Evolutionary conservation across 2,329 filamentous ascomycete species (phyloP).

Genomic region (Neonectria faginata): DNA sequence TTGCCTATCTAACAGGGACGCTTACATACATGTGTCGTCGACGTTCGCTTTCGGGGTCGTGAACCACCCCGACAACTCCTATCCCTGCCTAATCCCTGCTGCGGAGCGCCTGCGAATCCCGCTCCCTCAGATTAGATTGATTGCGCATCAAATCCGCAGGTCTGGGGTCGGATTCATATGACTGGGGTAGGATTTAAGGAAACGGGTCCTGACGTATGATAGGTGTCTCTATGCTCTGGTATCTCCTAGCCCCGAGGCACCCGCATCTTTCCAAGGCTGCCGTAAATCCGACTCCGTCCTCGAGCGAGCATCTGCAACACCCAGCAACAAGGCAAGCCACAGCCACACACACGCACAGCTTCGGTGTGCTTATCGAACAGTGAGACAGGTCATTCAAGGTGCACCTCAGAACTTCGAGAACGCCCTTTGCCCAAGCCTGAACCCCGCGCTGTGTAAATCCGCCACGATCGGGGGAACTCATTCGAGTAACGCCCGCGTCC

Average conservation of each 20-base stretch:
- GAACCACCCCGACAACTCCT: constrained; percentile 15
- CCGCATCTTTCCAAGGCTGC: not conserved
- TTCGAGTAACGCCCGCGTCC: not conserved
- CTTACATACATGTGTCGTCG: not conserved
- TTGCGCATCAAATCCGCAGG: constrained; percentile 7
- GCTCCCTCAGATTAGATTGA: constrained; percentile 2
- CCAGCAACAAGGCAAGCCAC: not conserved
- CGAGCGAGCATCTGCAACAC: not conserved
- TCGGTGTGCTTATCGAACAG: constrained; percentile 1
- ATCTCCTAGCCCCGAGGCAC: constrained; percentile 11
- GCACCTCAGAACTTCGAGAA: not conserved
- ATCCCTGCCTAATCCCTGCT: constrained; percentile 7
- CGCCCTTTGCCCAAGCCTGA: not conserved
- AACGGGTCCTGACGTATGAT: not conserved
- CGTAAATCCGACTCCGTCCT: constrained; percentile 5
- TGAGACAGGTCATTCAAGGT: constrained; percentile 2
- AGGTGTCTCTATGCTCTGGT: not conserved
- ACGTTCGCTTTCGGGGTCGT: constrained; percentile 21
- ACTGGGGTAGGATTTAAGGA: not conserved
- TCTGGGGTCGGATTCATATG: not conserved
- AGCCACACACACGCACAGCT: not conserved
- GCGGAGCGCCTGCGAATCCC: not conserved
- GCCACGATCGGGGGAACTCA: not conserved
- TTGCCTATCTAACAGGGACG: not conserved
- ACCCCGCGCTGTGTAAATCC: constrained; percentile 2